Percentiles rank a stretch among this genome's conserved stretches.
phyloP scores from a whole-genome alignment of 164 flowering plant genomes.

The Vitis amurensis region DNA sequence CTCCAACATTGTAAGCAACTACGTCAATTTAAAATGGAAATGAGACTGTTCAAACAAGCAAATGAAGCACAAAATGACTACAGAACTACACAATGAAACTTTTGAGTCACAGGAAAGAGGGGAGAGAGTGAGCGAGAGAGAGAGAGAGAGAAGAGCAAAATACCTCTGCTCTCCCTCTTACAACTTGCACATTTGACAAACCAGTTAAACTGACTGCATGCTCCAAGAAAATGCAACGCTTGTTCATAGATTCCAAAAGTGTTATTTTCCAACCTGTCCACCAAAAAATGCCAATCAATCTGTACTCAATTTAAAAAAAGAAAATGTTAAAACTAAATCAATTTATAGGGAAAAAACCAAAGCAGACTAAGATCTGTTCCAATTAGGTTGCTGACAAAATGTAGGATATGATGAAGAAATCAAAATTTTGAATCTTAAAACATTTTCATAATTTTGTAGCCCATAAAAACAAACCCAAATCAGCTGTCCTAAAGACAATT shows the following conservation, averaged over 20 bases:
- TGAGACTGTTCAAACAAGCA: background rate
- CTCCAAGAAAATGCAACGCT: conserved; percentile 84
- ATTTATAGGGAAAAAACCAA: too few species aligned
- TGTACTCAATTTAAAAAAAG: background rate
- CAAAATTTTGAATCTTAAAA: too few species aligned
- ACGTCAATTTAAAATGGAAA: too few species aligned
- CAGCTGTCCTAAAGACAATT: too few species aligned
- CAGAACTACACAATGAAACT: background rate
- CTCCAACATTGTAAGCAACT: too few species aligned
- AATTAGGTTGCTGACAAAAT: too few species aligned
- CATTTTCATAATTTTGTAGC: too few species aligned
- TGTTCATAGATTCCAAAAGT: conserved; percentile 78
- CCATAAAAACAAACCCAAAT: too few species aligned
- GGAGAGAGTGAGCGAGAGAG: background rate
- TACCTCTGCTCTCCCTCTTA: conserved; percentile 91
- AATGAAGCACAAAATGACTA: background rate
- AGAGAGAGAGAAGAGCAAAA: background rate
- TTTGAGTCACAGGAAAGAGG: background rate
- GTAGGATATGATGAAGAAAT: too few species aligned
- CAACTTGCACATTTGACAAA: conserved; percentile 66
- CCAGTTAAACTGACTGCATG: conserved; percentile 63
- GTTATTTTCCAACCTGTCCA: conserved; percentile 78
- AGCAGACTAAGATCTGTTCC: too few species aligned
- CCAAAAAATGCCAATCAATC: background rate
- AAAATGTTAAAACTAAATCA: background rate